Percentiles rank a stretch among this genome's conserved stretches.
Conservation (phyloP, 2,329 filamentous ascomycete genomes). For the Scedosporium minutisporum region DNA sequence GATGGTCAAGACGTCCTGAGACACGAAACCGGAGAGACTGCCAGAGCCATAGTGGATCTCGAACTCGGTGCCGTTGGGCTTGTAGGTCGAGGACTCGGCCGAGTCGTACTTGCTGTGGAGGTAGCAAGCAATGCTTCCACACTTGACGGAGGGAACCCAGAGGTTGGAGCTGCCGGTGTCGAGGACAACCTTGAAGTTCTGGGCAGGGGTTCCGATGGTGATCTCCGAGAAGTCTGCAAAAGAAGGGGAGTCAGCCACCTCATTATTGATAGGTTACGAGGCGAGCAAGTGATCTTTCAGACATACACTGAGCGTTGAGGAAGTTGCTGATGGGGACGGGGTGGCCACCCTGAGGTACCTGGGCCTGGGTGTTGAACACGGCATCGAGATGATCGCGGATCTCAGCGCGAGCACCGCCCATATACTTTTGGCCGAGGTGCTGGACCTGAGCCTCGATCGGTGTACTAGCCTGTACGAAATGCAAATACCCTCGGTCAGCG, state of each 20-base stretch:
- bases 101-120: conserved; percentile 96
- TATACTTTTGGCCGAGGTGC: conserved; percentile 89
- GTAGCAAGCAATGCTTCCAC: conserved; percentile 94
- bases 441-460: conserved; percentile 75
- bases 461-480: conserved; percentile 50
- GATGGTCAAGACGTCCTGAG: conserved; percentile 75
- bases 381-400: conserved; percentile 64
- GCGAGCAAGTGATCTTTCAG: neutral
- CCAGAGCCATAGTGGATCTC: conserved; percentile 94
- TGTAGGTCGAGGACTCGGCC: conserved; percentile 76
- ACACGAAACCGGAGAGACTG: conserved; percentile 86
- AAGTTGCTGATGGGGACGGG: conserved; percentile 92
- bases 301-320: conserved; percentile 94
- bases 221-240: conserved; percentile 89
- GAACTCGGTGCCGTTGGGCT: conserved; percentile 87
- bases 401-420: conserved; percentile 46
- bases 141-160: conserved; percentile 88
- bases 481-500: neutral
- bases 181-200: conserved; percentile 95
- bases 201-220: conserved; percentile 79
- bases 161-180: conserved; percentile 98
- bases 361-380: conserved; percentile 67
- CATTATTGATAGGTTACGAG: neutral
- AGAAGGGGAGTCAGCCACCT: neutral
- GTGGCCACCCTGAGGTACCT: conserved; percentile 59